These are phyloP conservation scores for Thozetella sp. DNA, from an alignment of 495 filamentous ascomycete genomes.

Conservation along the genomic window DNA sequence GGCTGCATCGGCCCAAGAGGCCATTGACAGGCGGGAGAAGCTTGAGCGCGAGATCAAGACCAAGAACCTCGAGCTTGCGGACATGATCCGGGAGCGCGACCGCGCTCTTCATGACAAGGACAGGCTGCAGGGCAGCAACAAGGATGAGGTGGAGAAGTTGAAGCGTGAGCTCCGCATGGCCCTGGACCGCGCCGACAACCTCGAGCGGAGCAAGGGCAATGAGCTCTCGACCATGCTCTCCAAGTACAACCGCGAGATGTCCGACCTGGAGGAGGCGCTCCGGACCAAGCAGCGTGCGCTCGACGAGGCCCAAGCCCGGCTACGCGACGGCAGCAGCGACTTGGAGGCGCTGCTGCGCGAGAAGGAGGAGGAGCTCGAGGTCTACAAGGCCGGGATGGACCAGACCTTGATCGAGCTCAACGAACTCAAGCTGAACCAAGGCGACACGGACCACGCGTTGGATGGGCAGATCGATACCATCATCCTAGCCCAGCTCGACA, in stretches of 20 bases:
- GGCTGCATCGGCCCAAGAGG: slow-evolving; percentile 94
- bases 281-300: slow-evolving; percentile 85
- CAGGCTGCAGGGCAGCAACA: slow-evolving; percentile 78
- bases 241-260: slow-evolving; percentile 96
- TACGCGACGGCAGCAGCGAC: slow-evolving; percentile 80
- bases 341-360: slow-evolving; percentile 81
- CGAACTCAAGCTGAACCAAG: slow-evolving; percentile 70
- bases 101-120: slow-evolving; percentile 93
- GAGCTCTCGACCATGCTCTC: slow-evolving; percentile 92
- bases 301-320: slow-evolving; percentile 78
- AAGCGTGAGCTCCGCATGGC: slow-evolving; percentile 96
- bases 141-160: slow-evolving; percentile 92
- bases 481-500: slow-evolving; percentile 79
- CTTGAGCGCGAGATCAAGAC: slow-evolving; percentile 97
- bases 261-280: slow-evolving; percentile 90
- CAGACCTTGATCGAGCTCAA: slow-evolving; percentile 89
- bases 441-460: slow-evolving; percentile 77
- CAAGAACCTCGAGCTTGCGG: slow-evolving; percentile 95
- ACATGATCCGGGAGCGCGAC: slow-evolving; percentile 98
- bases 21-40: slow-evolving; percentile 92
- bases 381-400: slow-evolving; percentile 96
- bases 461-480: slow-evolving; percentile 91
- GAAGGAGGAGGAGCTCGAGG: slow-evolving; percentile 96
- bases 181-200: slow-evolving; percentile 88
- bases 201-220: slow-evolving; percentile 87